Evolutionary conservation across 1,284 basidiomycete genomes (phyloP).

Genomic region (Tetrapyrgos nigripes): DNA sequence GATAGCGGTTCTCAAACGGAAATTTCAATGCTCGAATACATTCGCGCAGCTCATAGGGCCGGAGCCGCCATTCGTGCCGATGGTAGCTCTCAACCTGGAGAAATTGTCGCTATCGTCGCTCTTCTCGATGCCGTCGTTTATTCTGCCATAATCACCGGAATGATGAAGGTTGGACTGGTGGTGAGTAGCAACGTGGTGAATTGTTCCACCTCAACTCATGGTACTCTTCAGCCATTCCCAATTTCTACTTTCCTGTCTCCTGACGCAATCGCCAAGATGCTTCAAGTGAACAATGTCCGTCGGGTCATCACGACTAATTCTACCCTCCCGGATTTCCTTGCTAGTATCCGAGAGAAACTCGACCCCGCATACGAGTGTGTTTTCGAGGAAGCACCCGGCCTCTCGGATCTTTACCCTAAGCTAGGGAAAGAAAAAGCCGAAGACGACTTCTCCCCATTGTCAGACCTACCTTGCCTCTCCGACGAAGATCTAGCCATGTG

Average conservation of each 20-base stretch:
- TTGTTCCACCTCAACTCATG: too few relatives aligned
- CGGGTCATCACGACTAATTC: conserved; percentile 37
- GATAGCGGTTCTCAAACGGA: not conserved
- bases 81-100: too few relatives aligned
- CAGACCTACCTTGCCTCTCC: conserved; percentile 5
- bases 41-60: too few relatives aligned
- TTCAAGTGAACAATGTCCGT: conserved; percentile 34
- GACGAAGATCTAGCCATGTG: conserved; percentile 26
- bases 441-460: conserved; percentile 28
- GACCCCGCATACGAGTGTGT: conserved; percentile 22
- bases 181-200: too few relatives aligned
- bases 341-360: conserved; percentile 29
- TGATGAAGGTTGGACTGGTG: conserved; percentile 33
- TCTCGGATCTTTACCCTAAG: conserved; percentile 34
- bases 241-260: conserved; percentile 45
- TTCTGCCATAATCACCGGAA: conserved; percentile 32
- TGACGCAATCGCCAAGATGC: conserved; percentile 37
- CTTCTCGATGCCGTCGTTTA: conserved; percentile 37
- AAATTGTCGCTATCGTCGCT: conserved; percentile 31
- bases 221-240: conserved; percentile 29
- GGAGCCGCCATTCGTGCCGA: too few relatives aligned
- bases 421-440: conserved; percentile 28
- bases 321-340: conserved; percentile 31
- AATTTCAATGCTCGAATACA: too few relatives aligned
- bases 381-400: conserved; percentile 37